Conservation (phyloP, 192 early-diverging fungal genomes). For the Blastocladiella britannica region DNA sequence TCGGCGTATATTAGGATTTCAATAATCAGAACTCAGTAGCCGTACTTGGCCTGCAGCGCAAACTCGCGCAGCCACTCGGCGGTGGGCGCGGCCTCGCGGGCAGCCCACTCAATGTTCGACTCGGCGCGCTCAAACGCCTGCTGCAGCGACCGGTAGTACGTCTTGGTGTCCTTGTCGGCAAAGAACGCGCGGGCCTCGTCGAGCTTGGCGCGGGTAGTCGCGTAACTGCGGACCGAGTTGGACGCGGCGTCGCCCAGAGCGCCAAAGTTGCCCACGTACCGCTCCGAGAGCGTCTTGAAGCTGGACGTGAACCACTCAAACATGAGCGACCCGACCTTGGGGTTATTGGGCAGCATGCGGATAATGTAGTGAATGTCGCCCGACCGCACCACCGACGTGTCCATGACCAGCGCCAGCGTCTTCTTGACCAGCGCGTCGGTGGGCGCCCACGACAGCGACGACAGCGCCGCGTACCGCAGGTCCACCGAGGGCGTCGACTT, state of each 20-base stretch:
- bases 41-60: not conserved
- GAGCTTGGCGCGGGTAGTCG: not conserved
- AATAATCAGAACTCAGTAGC: not conserved
- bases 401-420: slow-evolving; percentile 34
- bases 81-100: not conserved
- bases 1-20: no score
- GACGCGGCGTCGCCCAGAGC: slow-evolving; percentile 20
- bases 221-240: not conserved
- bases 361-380: slow-evolving; percentile 46
- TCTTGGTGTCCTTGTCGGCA: not conserved
- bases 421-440: slow-evolving; percentile 32
- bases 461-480: slow-evolving; percentile 44
- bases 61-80: not conserved
- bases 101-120: not conserved
- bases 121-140: not conserved
- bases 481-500: slow-evolving; percentile 39
- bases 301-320: slow-evolving; percentile 47
- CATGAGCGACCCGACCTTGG: slow-evolving; percentile 26
- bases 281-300: slow-evolving; percentile 28
- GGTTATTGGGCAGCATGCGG: slow-evolving; percentile 23
- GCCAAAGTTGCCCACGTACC: slow-evolving; percentile 27
- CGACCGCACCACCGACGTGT: slow-evolving; percentile 39
- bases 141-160: not conserved
- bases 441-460: slow-evolving; percentile 30
- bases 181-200: not conserved